Base-by-base conservation (phyloP, 1,284 basidiomycete species). In the Rhodotorula sp. region DNA sequence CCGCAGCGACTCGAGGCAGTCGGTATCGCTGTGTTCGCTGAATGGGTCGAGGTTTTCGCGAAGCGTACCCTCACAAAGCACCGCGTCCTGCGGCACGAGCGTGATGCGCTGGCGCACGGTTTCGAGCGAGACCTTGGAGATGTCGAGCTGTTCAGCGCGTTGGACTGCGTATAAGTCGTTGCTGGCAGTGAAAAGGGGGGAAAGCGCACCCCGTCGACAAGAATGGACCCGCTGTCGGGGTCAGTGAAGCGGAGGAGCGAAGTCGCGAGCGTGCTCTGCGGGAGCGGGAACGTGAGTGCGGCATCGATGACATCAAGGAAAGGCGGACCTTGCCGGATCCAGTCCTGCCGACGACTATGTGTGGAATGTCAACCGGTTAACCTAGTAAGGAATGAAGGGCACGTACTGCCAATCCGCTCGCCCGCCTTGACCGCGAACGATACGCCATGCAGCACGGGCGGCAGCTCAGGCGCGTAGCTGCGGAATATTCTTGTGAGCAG, bases 11-110 rank as follows among this genome's bases (percentile, higher is more conserved):
- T 22, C 29, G 13, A 59, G 21, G 39, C 70, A 74, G 1, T 70
- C 72, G 2, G 55, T 61, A 57, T 76, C 73, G 61, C 36, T 12
- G 48, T 94, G 89, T 76, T 96, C 92, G 61, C 84, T 81, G 82
- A 94, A 94, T 0, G 91, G 93, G 82, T 96, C 93, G 8, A 95
- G 81, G 74, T 94, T 95, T 27, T 92, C 89, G 29, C 91, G 84
- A 17, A 95, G 82, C 0, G 90, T 92, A 0, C 92, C 92, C 0
- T 89, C 90, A 83, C 95, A 94, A 2, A 96, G 83, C 0, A 91
- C 88, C 1, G 92, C 90, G 73, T 94, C 84, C 53, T 69, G 70
- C 6, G 80, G 79, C 32, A 81, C 75, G 39, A 77, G 48, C 39
- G 80, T 80, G 32, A 77, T 60, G 7, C 79, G 77, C 3, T 61